Evolutionary conservation across 371 early-diverging fungal species (phyloP).

Genomic region (Nematocida minor): DNA sequence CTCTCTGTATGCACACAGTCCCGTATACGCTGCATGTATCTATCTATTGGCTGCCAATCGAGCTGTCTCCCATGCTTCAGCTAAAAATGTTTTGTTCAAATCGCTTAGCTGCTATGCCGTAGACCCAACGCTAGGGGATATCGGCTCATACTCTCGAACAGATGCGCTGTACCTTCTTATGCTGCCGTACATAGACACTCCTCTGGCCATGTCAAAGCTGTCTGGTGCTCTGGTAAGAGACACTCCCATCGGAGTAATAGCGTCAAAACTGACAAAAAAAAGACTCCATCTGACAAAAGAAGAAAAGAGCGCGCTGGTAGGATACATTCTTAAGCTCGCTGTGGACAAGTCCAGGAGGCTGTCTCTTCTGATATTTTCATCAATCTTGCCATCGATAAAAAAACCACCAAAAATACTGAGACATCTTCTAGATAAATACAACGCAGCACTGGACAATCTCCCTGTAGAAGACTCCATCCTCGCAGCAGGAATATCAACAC

Average conservation of each 20-base stretch:
- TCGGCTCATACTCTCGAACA: conserved; percentile 3
- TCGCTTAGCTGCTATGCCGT: conserved; percentile 2
- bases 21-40: not conserved
- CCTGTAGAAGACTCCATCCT: not conserved
- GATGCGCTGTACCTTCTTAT: conserved; percentile 27
- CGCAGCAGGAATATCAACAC: not conserved
- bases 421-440: not conserved
- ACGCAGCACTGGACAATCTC: not conserved
- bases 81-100: conserved; percentile 12
- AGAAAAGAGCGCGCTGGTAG: not conserved
- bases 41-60: not conserved
- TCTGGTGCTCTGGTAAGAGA: not conserved
- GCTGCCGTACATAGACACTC: not conserved
- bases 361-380: not conserved
- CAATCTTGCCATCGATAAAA: conserved; percentile 13
- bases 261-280: not conserved
- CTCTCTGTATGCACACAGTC: not conserved
- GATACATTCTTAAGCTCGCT: conserved; percentile 4
- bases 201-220: not conserved
- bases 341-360: conserved; percentile 34
- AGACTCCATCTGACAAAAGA: not conserved
- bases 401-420: not conserved
- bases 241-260: not conserved
- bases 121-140: conserved; percentile 35
- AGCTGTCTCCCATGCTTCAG: not conserved